Evolutionary conservation across 2,329 filamentous ascomycete species (phyloP), one percentile per base, ranked within the genome.

Genomic region (Claviceps digitariae): DNA sequence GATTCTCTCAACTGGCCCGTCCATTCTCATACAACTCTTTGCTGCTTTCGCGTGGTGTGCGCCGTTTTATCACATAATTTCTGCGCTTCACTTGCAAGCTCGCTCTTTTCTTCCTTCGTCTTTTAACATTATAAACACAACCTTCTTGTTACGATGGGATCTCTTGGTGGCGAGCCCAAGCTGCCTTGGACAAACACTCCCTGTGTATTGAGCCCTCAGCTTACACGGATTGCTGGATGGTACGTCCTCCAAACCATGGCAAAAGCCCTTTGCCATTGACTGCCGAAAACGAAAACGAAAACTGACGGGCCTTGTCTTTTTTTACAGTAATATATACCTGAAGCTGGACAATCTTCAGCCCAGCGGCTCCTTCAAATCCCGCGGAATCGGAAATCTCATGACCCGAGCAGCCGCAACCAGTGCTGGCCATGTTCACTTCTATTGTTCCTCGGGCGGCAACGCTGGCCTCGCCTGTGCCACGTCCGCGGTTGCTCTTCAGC

Each of bases 271-370:
- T 8, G 29, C 34, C 10, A 15, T 23, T 43, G 36, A 29, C 20
- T 13, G 10, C 3, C 25, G 4, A 41, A 8, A 9, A 21, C 12
- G 10, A 10, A 43, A 38, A 1, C 8, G 21, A 23, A 23, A 45
- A 40, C 50, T 55, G 6, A 55, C 46, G 15, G 46, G 29, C 23
- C 21, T 38, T 17, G 21, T 27, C 23, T 15, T 38, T 17, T 17
- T 27, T 41, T 17, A 4, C 27, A 77, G 86, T 72, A 83, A 86
- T 71, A 81, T 94, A 67, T 87, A 86, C 67, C 81, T 94, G 62
- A 94, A 94, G 68, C 79, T 93, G 57, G 88, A 94, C 62, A 87
- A 86, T 64, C 78, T 90, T 52, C 89, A 95, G 64, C 89, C 88
- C 4, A 86, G 84, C 23, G 86, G 86, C 57, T 90, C 86, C 41